Conservation (phyloP, 2,329 filamentous ascomycete species). For the Fusarium azukiicola region DNA sequence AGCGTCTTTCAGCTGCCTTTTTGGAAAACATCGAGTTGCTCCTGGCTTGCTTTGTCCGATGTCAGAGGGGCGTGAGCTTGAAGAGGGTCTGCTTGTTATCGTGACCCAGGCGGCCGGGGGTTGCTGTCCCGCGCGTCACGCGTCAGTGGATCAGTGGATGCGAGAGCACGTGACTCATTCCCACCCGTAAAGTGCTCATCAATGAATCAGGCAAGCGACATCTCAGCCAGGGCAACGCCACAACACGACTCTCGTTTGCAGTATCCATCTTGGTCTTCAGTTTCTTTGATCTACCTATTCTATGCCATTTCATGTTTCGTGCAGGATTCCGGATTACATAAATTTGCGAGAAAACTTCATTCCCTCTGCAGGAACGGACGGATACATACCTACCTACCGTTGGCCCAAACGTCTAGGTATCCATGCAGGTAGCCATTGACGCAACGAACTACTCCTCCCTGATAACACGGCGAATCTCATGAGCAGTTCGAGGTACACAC, state of each 20-base stretch:
- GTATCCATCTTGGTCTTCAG: not conserved
- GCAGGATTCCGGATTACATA: not conserved
- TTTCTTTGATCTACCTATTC: not conserved
- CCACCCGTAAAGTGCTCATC: constrained; percentile 19
- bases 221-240: not conserved
- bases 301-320: not conserved
- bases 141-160: constrained; percentile 61
- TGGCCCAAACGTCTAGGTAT: not conserved
- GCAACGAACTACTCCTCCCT: not conserved
- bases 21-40: constrained; percentile 51
- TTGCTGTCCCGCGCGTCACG: constrained; percentile 53
- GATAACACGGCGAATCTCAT: not conserved
- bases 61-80: constrained; percentile 32
- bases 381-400: not conserved
- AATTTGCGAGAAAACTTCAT: not conserved
- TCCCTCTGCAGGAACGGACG: not conserved
- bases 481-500: not conserved
- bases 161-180: constrained; percentile 54
- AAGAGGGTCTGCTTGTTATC: constrained; percentile 49
- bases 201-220: constrained; percentile 30
- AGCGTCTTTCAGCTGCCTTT: constrained; percentile 47
- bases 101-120: constrained; percentile 39
- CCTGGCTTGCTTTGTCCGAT: constrained; percentile 28
- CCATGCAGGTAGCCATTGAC: not conserved
- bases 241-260: constrained; percentile 1